Base-by-base conservation (phyloP, 129 eudicot species). In the Pulicaria dysenterica region DNA sequence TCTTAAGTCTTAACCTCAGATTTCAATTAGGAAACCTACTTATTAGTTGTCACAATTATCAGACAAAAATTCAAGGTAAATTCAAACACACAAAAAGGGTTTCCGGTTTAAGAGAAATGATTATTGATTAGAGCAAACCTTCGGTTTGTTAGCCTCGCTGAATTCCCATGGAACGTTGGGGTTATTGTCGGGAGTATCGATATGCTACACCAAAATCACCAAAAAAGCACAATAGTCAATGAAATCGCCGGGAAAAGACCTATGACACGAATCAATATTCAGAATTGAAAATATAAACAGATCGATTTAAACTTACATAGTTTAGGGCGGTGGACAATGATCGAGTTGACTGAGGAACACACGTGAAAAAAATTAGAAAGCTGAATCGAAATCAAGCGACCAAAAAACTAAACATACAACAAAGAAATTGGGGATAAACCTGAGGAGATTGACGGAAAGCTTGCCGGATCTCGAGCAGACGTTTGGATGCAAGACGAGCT, bases 161-260 rank as follows among this genome's bases (percentile, higher is more conserved):
- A 95, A 95, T 68, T 91, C 93, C 97, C 97, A 95, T 3, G 89
- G 85, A 72, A 87, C 86, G 40, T 86, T 86, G 7, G 96, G 83
- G 34, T 86, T 88, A 79, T 95, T 95, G 64, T 95, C 99, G 9
- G 99, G 99, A 48, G 94, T 45, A 86, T 95, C 96, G 64, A 91
- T 58, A 82, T 95, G 99, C 99, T 95, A 83, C 80, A 58, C 46
- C 24, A 69, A 17, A 14, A 57, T 24, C 74, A 64, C 69, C 56
- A 64, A 63, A 17, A 46, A 46, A 39, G 67, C 8, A 14, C 64
- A 14, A 69, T 0, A 16, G 16, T 60, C 64, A 68, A 66, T 24
- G 46, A 45, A 70, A 56, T 61, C 56, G 66, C 73, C 73, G 13
- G 34, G 69, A 58, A 11, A 37, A 13, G 58, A 17, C n/a, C 42